Evolutionary conservation across 2,329 filamentous ascomycete genomes (phyloP), one percentile per base, ranked within the genome.

Genomic region (Trichoderma pleuroti): DNA sequence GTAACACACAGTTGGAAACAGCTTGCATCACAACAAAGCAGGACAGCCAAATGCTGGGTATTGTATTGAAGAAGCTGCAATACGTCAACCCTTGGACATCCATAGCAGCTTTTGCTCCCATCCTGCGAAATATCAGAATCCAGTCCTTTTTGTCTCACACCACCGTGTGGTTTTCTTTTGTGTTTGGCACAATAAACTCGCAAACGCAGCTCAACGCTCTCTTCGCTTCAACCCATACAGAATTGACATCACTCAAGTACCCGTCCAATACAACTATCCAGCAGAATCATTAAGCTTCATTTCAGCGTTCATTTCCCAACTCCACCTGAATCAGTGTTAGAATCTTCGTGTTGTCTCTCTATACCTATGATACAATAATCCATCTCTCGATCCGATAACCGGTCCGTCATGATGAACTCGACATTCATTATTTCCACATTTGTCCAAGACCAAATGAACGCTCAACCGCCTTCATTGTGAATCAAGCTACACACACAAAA

Each of bases 271-370:
- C 2, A 36, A 36, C 34, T 36, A 36, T 11, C 11, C 4, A 36
- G 34, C 21, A 14, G 46, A 52, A 21, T 24, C 11, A 24, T 14
- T 10, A 49, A 11, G 21, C 46, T 52, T 49, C 42, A 49, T 21
- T 8, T 49, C 42, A 4, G 1, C 18, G 1, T 11, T 3, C 8
- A 21, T 4, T 7, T 46, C 9, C 0, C n/a, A 21, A 4, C n/a
- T 49, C n/a, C 4, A n/a, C 2, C 21, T 7, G 4, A 52, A 14
- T 18, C 21, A 24, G n/a, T 21, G 21, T 24, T 24, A 24, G 11
- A 12, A 14, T 52, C 21, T 24, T 52, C n/a, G n/a, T n/a, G n/a
- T n/a, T n/a, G n/a, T n/a, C n/a, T n/a, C n/a, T n/a, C n/a, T n/a
- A n/a, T n/a, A n/a, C n/a, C n/a, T n/a, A n/a, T n/a, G n/a, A n/a